phyloP scores from a whole-genome alignment of 2,329 filamentous ascomycete genomes.

The Aspergillus hortae region DNA sequence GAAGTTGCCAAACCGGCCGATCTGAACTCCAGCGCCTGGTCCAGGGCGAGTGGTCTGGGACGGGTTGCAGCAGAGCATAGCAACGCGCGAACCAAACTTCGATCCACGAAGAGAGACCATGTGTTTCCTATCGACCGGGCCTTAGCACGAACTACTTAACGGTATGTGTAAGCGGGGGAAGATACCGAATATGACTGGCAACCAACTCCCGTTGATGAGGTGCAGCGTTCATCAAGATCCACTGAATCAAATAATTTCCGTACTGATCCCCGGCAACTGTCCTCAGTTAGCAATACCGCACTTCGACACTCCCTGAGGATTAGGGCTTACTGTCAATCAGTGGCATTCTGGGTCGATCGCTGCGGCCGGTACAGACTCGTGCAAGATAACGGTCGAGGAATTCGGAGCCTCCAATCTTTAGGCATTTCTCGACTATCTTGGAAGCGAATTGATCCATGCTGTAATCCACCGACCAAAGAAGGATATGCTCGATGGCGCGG shows the following conservation, averaged over 20 bases:
- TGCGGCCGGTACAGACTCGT: conserved; percentile 85
- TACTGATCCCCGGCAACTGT: conserved; percentile 92
- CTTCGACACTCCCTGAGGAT: not conserved
- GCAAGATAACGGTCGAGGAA: conserved; percentile 92
- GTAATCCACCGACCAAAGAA: conserved; percentile 89
- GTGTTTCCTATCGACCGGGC: conserved; percentile 62
- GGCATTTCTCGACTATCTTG: conserved; percentile 97
- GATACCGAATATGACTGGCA: conserved; percentile 76
- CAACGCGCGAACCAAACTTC: conserved; percentile 96
- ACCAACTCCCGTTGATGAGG: conserved; percentile 90
- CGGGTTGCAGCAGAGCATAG: conserved; percentile 98
- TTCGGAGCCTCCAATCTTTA: conserved; percentile 89
- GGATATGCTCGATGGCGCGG: conserved; percentile 91
- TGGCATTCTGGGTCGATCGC: conserved; percentile 89
- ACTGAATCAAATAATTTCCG: conserved; percentile 96
- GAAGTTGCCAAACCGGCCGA: conserved; percentile 57
- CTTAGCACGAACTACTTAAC: not conserved
- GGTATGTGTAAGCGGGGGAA: not conserved
- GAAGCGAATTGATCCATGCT: conserved; percentile 99
- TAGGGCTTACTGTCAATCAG: conserved; percentile 75
- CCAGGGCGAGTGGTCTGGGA: conserved; percentile 84
- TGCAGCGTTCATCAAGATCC: conserved; percentile 85
- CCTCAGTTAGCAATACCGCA: conserved; percentile 6
- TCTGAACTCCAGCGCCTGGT: conserved; percentile 68
- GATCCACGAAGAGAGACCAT: conserved; percentile 98